phyloP scores from a whole-genome alignment of 2,329 filamentous ascomycete species.

The Neocucurbitaria cava region DNA sequence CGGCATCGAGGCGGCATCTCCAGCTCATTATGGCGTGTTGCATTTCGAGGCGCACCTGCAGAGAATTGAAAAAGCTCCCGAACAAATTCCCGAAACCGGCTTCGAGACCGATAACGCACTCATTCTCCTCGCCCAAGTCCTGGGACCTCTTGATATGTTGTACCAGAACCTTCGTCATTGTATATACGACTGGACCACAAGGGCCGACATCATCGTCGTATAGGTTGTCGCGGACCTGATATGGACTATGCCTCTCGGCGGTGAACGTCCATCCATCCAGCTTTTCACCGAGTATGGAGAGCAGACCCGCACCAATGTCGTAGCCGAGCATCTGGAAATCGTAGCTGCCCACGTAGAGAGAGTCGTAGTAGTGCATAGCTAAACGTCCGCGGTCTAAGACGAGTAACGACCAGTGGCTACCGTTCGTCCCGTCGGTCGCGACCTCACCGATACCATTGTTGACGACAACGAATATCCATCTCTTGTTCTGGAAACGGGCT shows the following conservation, averaged over 20 bases:
- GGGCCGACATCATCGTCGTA: conserved; percentile 17
- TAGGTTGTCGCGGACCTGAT: conserved; percentile 21
- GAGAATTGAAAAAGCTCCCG: conserved; percentile 8
- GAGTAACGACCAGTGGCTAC: conserved; percentile 32
- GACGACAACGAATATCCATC: conserved; percentile 34
- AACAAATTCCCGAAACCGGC: not conserved
- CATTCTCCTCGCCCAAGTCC: not conserved
- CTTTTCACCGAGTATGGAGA: conserved; percentile 19
- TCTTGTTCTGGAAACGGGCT: conserved; percentile 16
- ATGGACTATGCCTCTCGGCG: conserved; percentile 8
- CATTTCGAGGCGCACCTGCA: conserved; percentile 5
- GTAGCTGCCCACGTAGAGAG: not conserved
- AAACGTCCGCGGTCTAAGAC: conserved; percentile 15
- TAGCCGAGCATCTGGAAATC: not conserved
- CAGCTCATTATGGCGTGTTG: conserved; percentile 7
- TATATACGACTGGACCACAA: conserved; percentile 29
- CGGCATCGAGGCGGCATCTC: not conserved
- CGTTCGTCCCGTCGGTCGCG: conserved; percentile 1
- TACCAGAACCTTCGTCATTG: conserved; percentile 15
- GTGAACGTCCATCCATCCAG: not conserved
- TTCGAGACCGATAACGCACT: not conserved
- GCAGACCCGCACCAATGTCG: conserved; percentile 9
- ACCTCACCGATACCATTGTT: conserved; percentile 26
- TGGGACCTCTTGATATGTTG: not conserved
- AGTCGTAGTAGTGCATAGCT: conserved; percentile 27